Percentiles rank a stretch among this genome's conserved stretches.
Evolutionary conservation across 768 basidiomycete genomes (phyloP).

Genomic region (Pleurotus sapidus): DNA sequence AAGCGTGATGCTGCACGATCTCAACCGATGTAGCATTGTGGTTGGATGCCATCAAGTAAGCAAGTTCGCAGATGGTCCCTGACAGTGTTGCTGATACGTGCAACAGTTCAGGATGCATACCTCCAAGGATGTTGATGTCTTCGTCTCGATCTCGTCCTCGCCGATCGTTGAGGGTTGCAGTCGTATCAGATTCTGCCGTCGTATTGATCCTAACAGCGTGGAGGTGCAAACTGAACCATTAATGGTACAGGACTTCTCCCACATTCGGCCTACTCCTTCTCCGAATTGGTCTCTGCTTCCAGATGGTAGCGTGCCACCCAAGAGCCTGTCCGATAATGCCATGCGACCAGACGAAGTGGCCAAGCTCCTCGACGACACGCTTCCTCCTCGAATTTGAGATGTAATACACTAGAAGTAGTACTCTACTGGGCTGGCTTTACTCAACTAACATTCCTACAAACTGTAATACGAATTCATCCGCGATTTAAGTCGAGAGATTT

Average conservation of each 20-base stretch:
- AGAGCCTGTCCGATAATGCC: background rate
- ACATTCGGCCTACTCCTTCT: slow-evolving; percentile 71
- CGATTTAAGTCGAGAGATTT: too few relatives aligned
- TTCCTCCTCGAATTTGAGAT: background rate
- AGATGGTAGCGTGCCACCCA: background rate
- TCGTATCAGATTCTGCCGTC: slow-evolving; percentile 58
- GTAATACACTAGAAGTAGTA: too few relatives aligned
- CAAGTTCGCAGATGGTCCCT: background rate
- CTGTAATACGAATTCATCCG: too few relatives aligned
- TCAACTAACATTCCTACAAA: too few relatives aligned
- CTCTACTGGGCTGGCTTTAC: too few relatives aligned
- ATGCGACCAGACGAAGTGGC: background rate
- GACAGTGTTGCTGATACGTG: background rate
- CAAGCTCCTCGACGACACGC: background rate
- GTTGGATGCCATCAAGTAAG: slow-evolving; percentile 81
- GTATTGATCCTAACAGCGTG: slow-evolving; percentile 35
- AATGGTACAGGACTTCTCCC: slow-evolving; percentile 82
- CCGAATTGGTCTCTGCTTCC: slow-evolving; percentile 64
- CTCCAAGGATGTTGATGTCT: slow-evolving; percentile 61
- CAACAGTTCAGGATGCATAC: slow-evolving; percentile 85
- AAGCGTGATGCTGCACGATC: slow-evolving; percentile 69
- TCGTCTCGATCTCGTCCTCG: slow-evolving; percentile 63
- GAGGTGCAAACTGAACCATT: slow-evolving; percentile 30
- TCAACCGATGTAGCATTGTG: slow-evolving; percentile 61
- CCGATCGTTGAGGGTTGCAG: slow-evolving; percentile 81